Evolutionary conservation across 495 filamentous ascomycete genomes (phyloP), one percentile per base, ranked within the genome.

Genomic region (Penicillium coffeae): DNA sequence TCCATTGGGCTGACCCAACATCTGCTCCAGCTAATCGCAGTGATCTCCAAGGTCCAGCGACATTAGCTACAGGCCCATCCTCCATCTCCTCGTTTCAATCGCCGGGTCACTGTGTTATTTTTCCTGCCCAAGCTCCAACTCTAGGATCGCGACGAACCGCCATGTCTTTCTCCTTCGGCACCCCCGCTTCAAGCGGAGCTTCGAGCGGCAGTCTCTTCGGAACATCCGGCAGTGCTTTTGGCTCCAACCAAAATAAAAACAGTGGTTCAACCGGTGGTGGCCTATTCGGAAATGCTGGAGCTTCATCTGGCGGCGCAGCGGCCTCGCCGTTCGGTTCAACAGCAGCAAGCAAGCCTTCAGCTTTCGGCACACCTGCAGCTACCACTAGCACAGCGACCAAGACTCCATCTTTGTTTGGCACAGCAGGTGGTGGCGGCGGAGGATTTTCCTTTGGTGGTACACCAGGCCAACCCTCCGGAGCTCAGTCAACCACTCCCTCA

Each of bases 271-370:
- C 64, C 35, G 58, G 54, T 21, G 48, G 63, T 30, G 58, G 60
- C 37, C 52, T 75, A 27, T 75, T 75, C 59, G 72, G 72, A 44
- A 75, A 73, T 60, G 62, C 67, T 59, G 71, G 68, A 62, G 69
- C 65, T 57, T 51, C 66, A 39, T 56, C 55, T 48, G 65, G 66
- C 22, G 58, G 38, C 48, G 52, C 68, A 25, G 43, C 65, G 15
- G 54, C 71, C 35, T 64, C 69, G 36, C 37, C 61, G 3, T 72
- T 72, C 60, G 72, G 69, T 48, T 42, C 56, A 16, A 45, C 45
- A 15, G 37, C 63, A 7, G 45, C 59, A 32, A 58, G 58, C 36
- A 59, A 65, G 48, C 46, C 61, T 47, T 50, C 62, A 1, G 34
- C 65, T 4, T 76, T 78, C 51, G 71, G 73, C 21, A 59, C 54